A percentile compares a stretch with the other conserved stretches of the same genome.
phyloP scores from a whole-genome alignment of 306 rosid genomes.

The Cicer cuneatum region DNA sequence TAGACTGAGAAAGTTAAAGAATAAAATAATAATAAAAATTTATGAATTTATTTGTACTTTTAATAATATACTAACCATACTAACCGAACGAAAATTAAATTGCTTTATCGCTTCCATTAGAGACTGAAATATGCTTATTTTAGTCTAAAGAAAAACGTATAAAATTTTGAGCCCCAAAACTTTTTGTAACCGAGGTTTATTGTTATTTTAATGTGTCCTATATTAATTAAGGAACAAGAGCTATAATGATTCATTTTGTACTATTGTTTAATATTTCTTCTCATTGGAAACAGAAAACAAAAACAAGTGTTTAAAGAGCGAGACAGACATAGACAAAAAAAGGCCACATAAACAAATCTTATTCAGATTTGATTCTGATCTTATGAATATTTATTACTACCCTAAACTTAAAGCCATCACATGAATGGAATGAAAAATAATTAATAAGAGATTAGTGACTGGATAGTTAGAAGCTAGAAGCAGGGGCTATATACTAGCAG shows the following conservation, averaged over 20 bases:
- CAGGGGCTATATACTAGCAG: neutral
- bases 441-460: neutral
- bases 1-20: no score
- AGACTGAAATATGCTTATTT: no score
- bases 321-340: conserved; percentile 29
- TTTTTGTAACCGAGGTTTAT: conserved; percentile 19
- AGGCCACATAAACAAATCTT: conserved; percentile 42
- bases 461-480: neutral
- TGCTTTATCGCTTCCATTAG: no score
- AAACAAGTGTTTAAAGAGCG: conserved; percentile 19
- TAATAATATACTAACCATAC: no score
- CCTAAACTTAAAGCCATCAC: conserved; percentile 44
- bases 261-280: conserved; percentile 32
- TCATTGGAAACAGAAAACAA: conserved; percentile 47
- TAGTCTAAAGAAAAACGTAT: neutral
- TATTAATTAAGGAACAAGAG: conserved; percentile 38
- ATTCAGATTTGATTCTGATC: conserved; percentile 46
- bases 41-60: no score
- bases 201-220: conserved; percentile 36
- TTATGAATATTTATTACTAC: conserved; percentile 17
- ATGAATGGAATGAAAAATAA: conserved; percentile 36
- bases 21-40: no score
- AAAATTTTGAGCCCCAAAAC: conserved; percentile 41
- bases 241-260: conserved; percentile 42
- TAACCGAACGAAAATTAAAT: no score